These are phyloP conservation scores for Candida rishiriensis DNA, from an alignment of 805 yeast species.

Conservation along the genomic window DNA sequence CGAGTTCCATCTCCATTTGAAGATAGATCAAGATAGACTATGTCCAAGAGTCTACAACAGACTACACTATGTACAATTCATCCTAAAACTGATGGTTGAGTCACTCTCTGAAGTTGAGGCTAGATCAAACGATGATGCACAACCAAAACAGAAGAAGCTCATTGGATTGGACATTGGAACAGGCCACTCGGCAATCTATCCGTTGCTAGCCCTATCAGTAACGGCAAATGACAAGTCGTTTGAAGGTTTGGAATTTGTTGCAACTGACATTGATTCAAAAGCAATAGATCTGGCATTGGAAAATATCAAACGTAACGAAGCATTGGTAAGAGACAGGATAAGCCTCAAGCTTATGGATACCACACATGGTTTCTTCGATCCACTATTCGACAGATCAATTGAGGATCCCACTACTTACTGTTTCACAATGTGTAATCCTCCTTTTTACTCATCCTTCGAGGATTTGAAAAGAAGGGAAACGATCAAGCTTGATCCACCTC, in stretches of 20 bases:
- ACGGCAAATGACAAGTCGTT: constrained; percentile 14
- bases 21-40: constrained; percentile 15
- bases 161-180: constrained; percentile 44
- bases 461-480: constrained; percentile 27
- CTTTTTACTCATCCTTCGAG: constrained; percentile 37
- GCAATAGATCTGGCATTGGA: constrained; percentile 29
- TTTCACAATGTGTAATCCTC: constrained; percentile 50
- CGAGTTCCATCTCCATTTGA: constrained; percentile 14
- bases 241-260: constrained; percentile 24
- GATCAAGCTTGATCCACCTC: constrained; percentile 20
- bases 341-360: not conserved
- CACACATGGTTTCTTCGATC: constrained; percentile 14
- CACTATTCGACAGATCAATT: not conserved
- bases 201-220: constrained; percentile 33
- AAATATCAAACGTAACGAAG: constrained; percentile 26
- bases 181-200: constrained; percentile 45
- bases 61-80: constrained; percentile 23
- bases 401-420: constrained; percentile 4
- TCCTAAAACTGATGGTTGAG: constrained; percentile 8
- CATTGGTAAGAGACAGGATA: not conserved
- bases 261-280: constrained; percentile 37
- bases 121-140: not conserved
- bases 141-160: not conserved
- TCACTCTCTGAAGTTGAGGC: not conserved
- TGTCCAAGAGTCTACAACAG: constrained; percentile 32